These are phyloP conservation scores for Penicillium sp. DNA, from an alignment of 2,329 filamentous ascomycete species.

Conservation along the genomic window DNA sequence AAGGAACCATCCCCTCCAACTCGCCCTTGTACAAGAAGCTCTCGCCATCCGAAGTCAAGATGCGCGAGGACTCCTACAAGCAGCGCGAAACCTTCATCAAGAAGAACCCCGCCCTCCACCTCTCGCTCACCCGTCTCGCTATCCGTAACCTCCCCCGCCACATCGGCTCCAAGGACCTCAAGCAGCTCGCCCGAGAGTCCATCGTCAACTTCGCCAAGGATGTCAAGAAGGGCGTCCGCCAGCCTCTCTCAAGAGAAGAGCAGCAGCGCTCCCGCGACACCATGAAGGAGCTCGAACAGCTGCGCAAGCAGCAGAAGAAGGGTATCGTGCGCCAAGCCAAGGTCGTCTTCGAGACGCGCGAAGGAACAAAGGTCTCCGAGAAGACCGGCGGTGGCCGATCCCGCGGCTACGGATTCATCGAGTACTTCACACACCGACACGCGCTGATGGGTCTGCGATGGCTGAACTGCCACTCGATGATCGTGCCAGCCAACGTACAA, in stretches of 20 bases:
- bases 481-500: conserved; percentile 33
- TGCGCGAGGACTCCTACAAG: conserved; percentile 82
- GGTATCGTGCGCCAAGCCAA: conserved; percentile 91
- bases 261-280: conserved; percentile 75
- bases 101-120: conserved; percentile 82
- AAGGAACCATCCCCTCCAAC: conserved; percentile 78
- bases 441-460: conserved; percentile 93
- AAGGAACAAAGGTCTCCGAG: conserved; percentile 82
- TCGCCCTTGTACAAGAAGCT: conserved; percentile 77
- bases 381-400: conserved; percentile 76
- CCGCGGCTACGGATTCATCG: conserved; percentile 94
- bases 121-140: conserved; percentile 87
- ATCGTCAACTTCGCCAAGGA: conserved; percentile 92
- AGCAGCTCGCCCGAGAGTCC: conserved; percentile 86
- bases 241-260: conserved; percentile 88
- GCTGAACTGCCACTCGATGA: conserved; percentile 76
- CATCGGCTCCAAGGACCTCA: conserved; percentile 82
- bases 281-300: conserved; percentile 77
- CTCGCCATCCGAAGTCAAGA: conserved; percentile 75
- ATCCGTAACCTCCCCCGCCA: conserved; percentile 87
- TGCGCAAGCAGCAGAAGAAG: conserved; percentile 79
- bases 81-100: conserved; percentile 91
- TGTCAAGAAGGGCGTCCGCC: conserved; percentile 74
- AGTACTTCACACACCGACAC: conserved; percentile 91
- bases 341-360: conserved; percentile 85